These are phyloP conservation scores for Arthrobotrys iridis DNA, from an alignment of 2,329 filamentous ascomycete species.

Conservation along the genomic window DNA sequence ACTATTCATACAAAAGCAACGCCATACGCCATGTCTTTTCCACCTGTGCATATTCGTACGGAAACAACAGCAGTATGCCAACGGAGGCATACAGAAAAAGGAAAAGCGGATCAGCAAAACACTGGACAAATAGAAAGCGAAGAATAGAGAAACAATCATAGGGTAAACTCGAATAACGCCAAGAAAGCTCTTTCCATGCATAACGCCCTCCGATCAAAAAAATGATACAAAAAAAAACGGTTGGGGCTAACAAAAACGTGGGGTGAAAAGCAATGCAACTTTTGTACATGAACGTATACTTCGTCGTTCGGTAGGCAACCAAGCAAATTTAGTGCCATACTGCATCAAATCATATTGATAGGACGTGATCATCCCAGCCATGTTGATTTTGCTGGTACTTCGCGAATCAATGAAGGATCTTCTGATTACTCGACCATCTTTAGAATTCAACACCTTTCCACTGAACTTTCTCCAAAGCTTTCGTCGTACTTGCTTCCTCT, in stretches of 20 bases:
- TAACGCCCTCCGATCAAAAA: not conserved
- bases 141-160: not conserved
- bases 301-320: not conserved
- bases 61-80: too few species aligned
- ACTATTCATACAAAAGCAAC: too few species aligned
- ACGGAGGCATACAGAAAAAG: not conserved
- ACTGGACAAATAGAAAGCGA: not conserved
- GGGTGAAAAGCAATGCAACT: not conserved
- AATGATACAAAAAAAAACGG: too few species aligned
- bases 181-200: not conserved
- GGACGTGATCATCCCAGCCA: not conserved
- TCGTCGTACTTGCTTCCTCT: slow-evolving; percentile 7
- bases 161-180: not conserved
- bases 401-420: not conserved
- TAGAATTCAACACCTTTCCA: not conserved
- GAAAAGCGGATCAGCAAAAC: not conserved
- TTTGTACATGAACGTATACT: not conserved
- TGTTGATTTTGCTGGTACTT: not conserved
- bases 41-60: too few species aligned
- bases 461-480: not conserved
- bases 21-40: too few species aligned
- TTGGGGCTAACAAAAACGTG: not conserved
- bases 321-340: not conserved
- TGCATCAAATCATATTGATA: not conserved
- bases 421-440: not conserved